phyloP scores from a whole-genome alignment of 164 flowering plant species.

The Magnolia changhungtana region DNA sequence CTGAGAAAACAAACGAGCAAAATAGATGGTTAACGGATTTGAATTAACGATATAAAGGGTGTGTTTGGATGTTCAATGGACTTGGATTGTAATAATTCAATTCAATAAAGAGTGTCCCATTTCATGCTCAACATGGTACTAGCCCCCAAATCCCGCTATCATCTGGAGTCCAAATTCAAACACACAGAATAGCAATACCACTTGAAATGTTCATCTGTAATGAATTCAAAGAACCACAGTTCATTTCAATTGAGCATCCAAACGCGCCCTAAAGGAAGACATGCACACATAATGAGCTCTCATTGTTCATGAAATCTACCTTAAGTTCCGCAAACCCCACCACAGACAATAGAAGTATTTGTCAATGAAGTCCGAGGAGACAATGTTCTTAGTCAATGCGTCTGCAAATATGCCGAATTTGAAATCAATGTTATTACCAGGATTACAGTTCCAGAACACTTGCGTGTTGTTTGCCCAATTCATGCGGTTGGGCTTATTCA shows the following conservation, averaged over 20 bases:
- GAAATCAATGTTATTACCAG: conserved; percentile 35
- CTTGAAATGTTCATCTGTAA: no score
- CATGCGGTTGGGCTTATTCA: conserved; percentile 20
- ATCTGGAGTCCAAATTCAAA: no score
- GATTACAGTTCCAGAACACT: conserved; percentile 63
- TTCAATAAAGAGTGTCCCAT: no score
- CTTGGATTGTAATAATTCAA: no score
- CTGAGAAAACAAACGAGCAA: conserved; percentile 30
- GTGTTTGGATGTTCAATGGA: not conserved
- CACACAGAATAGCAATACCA: no score
- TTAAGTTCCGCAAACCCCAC: conserved; percentile 95
- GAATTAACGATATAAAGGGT: not conserved
- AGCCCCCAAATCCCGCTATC: no score
- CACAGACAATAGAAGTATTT: conserved; percentile 88
- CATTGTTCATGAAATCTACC: conserved; percentile 38
- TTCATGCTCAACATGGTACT: no score
- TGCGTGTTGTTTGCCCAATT: conserved; percentile 52
- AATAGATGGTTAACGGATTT: not conserved
- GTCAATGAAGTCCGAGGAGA: conserved; percentile 48
- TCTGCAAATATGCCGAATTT: conserved; percentile 67
- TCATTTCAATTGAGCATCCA: not conserved
- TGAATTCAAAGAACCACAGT: not conserved
- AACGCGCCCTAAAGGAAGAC: not conserved
- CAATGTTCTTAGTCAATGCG: conserved; percentile 60
- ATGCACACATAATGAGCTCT: not conserved